A percentile compares a stretch with the other conserved stretches of the same genome.
Evolutionary conservation across 495 filamentous ascomycete genomes (phyloP).

Genomic region (Podospora pseudoanserina): DNA sequence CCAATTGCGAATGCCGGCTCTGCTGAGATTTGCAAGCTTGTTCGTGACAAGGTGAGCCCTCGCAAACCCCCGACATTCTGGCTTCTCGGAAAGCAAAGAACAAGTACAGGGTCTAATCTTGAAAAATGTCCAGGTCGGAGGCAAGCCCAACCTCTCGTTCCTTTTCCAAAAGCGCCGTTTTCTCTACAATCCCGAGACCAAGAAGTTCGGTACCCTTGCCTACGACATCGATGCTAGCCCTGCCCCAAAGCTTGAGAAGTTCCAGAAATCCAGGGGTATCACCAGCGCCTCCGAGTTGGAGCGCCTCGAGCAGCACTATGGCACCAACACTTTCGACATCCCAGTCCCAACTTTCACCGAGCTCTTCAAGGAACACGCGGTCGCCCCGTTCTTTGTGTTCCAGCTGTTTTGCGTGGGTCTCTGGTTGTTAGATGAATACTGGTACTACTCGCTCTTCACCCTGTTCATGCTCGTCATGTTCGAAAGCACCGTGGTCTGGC

Average conservation of each 20-base stretch:
- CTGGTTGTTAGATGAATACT: constrained; percentile 99
- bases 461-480: constrained; percentile 97
- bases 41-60: constrained; percentile 62
- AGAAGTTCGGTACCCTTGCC: constrained; percentile 71
- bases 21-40: constrained; percentile 79
- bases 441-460: constrained; percentile 99
- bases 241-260: constrained; percentile 67
- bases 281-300: constrained; percentile 66
- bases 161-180: constrained; percentile 98
- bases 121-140: constrained; percentile 49
- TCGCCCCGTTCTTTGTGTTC: constrained; percentile 99
- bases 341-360: constrained; percentile 93
- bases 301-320: constrained; percentile 84
- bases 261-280: constrained; percentile 76
- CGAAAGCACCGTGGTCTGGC: constrained; percentile 99
- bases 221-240: constrained; percentile 85
- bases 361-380: constrained; percentile 96
- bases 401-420: constrained; percentile 98
- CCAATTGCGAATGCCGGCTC: constrained; percentile 84
- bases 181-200: constrained; percentile 67
- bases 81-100: not conserved
- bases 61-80: not conserved
- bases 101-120: constrained; percentile 7
- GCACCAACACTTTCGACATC: constrained; percentile 95
- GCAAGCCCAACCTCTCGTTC: constrained; percentile 77